Conservation (phyloP, 805 yeast species). For the Metschnikowia anglica region DNA sequence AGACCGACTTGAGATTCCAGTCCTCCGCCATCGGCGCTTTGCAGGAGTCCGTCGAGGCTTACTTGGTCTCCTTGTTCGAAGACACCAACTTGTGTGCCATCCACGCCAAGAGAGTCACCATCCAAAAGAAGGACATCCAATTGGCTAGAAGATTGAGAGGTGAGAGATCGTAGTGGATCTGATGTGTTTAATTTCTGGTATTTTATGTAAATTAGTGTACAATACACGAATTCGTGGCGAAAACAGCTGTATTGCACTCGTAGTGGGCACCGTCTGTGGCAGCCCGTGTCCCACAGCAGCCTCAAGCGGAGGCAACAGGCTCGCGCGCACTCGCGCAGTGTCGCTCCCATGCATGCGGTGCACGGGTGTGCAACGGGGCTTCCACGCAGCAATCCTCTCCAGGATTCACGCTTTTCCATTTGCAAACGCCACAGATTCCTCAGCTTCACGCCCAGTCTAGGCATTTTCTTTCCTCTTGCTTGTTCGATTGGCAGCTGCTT, state of each 20-base stretch:
- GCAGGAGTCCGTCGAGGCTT: conserved; percentile 98
- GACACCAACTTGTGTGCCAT: conserved; percentile 98
- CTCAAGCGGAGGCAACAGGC: too few relatives aligned
- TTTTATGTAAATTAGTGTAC: conserved; percentile 21
- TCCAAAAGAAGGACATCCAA: conserved; percentile 97
- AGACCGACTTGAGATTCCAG: conserved; percentile 93
- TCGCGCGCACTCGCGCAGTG: not conserved
- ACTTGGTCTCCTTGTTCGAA: conserved; percentile 92
- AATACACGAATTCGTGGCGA: conserved; percentile 15
- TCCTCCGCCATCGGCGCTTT: conserved; percentile 96
- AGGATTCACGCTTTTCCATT: not conserved
- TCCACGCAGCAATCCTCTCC: conserved; percentile 8
- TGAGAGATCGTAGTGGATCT: conserved; percentile 69
- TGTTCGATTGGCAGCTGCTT: too few relatives aligned
- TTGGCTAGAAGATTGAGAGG: conserved; percentile 98
- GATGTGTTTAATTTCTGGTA: conserved; percentile 7
- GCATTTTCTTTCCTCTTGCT: too few relatives aligned
- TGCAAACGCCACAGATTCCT: not conserved
- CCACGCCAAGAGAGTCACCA: conserved; percentile 98
- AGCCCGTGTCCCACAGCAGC: too few relatives aligned
- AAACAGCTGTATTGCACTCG: not conserved
- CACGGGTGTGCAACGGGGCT: conserved; percentile 1
- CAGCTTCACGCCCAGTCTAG: too few relatives aligned
- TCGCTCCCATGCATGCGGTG: not conserved
- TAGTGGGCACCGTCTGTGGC: too few relatives aligned